Percentiles rank a stretch among this genome's conserved stretches.
Conservation (phyloP, 306 rosid species). For the Spatholobus suberectus region DNA sequence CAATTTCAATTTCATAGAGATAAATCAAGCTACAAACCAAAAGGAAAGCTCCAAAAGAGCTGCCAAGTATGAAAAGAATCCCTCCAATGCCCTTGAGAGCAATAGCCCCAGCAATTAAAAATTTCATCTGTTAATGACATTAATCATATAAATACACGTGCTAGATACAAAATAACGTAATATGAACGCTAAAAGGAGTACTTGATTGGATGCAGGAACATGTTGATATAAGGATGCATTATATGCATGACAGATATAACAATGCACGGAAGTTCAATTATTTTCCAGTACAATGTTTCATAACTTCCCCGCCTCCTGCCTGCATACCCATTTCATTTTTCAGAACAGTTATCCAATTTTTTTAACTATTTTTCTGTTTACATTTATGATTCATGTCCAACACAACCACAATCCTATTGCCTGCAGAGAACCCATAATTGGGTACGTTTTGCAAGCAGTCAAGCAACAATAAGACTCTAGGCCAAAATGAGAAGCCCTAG, state of each 20-base stretch:
- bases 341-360: not conserved
- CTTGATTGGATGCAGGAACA: not conserved
- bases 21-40: conserved; percentile 53
- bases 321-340: conserved; percentile 20
- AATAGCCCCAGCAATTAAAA: conserved; percentile 52
- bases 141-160: conserved; percentile 28
- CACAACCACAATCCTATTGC: conserved; percentile 2
- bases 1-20: not conserved
- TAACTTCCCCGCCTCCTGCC: conserved; percentile 1
- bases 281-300: conserved; percentile 19
- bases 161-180: conserved; percentile 3
- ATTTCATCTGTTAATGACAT: conserved; percentile 48
- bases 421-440: conserved; percentile 9
- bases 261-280: conserved; percentile 30
- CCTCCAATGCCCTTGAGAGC: conserved; percentile 65
- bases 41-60: conserved; percentile 60
- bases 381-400: not conserved
- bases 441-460: not conserved
- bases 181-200: conserved; percentile 25
- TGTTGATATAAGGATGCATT: not conserved
- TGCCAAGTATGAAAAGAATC: conserved; percentile 58
- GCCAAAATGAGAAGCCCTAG: conserved; percentile 15
- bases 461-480: conserved; percentile 10
- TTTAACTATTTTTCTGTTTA: not conserved
- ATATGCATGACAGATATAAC: conserved; percentile 25